phyloP scores from a whole-genome alignment of 208 protist genomes.

The Angomonas desouzai region DNA sequence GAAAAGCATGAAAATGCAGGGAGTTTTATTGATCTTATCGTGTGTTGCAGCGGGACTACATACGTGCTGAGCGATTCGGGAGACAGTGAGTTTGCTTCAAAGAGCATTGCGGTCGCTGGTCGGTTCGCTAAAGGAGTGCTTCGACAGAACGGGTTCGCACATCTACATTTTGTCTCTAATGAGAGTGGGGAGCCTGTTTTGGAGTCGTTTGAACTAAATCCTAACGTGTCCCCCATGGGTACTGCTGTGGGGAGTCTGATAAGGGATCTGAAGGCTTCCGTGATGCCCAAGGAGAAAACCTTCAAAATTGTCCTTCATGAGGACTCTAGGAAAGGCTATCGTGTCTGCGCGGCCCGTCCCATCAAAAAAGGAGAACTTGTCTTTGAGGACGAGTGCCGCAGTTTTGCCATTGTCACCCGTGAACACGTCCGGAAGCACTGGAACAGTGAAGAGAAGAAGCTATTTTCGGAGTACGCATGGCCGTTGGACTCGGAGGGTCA shows the following conservation, averaged over 20 bases:
- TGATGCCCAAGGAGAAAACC: constrained; percentile 15
- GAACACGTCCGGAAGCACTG: constrained; percentile 61
- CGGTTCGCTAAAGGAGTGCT: constrained; percentile 35
- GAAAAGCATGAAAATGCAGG: background rate
- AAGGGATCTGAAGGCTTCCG: constrained; percentile 14
- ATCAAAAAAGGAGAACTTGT: constrained; percentile 55
- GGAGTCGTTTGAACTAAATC: constrained; percentile 3
- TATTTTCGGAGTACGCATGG: constrained; percentile 89
- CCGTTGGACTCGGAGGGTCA: constrained; percentile 79
- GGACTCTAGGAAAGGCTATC: constrained; percentile 54
- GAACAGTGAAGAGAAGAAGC: constrained; percentile 35
- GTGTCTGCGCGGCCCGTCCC: constrained; percentile 44
- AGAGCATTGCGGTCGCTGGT: background rate
- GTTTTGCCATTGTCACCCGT: constrained; percentile 65
- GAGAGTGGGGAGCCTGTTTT: background rate
- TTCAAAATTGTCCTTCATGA: constrained; percentile 34
- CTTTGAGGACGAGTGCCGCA: constrained; percentile 76
- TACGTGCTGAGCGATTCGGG: background rate
- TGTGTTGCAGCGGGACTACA: background rate
- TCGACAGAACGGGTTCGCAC: constrained; percentile 24
- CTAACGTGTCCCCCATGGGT: background rate
- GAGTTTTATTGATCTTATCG: background rate
- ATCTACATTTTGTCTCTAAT: constrained; percentile 10
- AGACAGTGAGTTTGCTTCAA: background rate
- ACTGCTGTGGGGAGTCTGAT: constrained; percentile 4